Evolutionary conservation across 768 basidiomycete genomes (phyloP).

Genomic region (Xanthoconium stramineum): DNA sequence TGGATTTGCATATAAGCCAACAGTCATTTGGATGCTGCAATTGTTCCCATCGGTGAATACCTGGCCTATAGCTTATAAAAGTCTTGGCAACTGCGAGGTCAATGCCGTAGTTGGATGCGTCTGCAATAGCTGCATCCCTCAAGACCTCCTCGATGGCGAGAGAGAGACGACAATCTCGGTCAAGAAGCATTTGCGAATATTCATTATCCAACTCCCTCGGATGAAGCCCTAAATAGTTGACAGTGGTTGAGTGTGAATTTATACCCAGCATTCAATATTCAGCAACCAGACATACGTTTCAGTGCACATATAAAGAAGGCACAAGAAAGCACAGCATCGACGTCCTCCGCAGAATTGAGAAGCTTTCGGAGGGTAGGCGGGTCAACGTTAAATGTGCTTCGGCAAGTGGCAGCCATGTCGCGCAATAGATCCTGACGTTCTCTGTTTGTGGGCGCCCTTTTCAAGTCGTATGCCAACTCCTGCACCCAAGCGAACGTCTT

Average conservation of each 20-base stretch:
- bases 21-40: neutral
- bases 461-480: too few species aligned
- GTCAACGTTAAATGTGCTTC: too few species aligned
- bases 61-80: constrained; percentile 5
- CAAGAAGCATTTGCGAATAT: too few species aligned
- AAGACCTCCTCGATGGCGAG: constrained; percentile 13
- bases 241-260: neutral
- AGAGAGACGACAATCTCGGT: constrained; percentile 11
- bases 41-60: constrained; percentile 8
- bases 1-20: constrained; percentile 14
- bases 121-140: neutral
- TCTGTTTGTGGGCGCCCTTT: too few species aligned
- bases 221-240: neutral
- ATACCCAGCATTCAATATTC: neutral
- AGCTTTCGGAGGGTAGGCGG: too few species aligned
- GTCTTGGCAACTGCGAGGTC: neutral
- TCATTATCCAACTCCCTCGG: constrained; percentile 22
- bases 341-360: too few species aligned
- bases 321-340: constrained; percentile 15
- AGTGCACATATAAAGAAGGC: constrained; percentile 19
- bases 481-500: too few species aligned
- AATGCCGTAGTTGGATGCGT: neutral
- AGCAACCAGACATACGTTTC: neutral
- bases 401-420: too few species aligned
- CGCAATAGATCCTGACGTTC: too few species aligned